phyloP scores from a whole-genome alignment of 2,329 filamentous ascomycete species.

The Alternaria rosae region DNA sequence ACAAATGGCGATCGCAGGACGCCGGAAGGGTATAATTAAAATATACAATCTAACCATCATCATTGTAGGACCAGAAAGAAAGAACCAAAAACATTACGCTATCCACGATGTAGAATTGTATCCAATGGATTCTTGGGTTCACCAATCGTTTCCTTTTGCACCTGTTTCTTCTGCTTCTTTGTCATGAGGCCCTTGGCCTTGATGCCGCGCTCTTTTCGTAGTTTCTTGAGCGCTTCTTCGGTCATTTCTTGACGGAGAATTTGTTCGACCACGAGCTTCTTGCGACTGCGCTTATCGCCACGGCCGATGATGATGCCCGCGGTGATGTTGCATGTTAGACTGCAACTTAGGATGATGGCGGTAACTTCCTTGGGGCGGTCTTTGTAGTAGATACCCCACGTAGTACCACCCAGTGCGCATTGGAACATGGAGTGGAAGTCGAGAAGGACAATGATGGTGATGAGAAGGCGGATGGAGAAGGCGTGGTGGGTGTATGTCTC shows the following conservation, averaged over 20 bases:
- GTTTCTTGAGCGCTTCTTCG: slow-evolving; percentile 65
- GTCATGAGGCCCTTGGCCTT: slow-evolving; percentile 39
- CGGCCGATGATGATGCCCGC: slow-evolving; percentile 79
- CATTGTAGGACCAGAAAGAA: neutral
- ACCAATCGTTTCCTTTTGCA: slow-evolving; percentile 26
- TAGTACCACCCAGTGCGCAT: slow-evolving; percentile 78
- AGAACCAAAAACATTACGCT: neutral
- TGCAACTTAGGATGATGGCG: slow-evolving; percentile 79
- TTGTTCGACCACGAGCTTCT: slow-evolving; percentile 82
- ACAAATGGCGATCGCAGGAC: neutral
- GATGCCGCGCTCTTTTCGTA: slow-evolving; percentile 55
- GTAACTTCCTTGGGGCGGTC: slow-evolving; percentile 76
- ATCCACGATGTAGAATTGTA: slow-evolving; percentile 37
- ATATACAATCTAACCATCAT: neutral
- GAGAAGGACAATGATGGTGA: slow-evolving; percentile 77
- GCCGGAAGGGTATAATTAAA: neutral
- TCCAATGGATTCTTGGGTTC: slow-evolving; percentile 36
- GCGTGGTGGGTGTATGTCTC: slow-evolving; percentile 84
- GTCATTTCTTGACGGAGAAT: slow-evolving; percentile 80
- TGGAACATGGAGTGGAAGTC: slow-evolving; percentile 83
- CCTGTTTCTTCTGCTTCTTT: slow-evolving; percentile 32
- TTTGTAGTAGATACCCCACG: slow-evolving; percentile 79
- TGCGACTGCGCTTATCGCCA: slow-evolving; percentile 77
- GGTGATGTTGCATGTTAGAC: slow-evolving; percentile 77
- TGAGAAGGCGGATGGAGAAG: slow-evolving; percentile 76